Percentiles rank a stretch among this genome's conserved stretches.
phyloP scores from a whole-genome alignment of 768 basidiomycete genomes.

The Hydnum rufescens region DNA sequence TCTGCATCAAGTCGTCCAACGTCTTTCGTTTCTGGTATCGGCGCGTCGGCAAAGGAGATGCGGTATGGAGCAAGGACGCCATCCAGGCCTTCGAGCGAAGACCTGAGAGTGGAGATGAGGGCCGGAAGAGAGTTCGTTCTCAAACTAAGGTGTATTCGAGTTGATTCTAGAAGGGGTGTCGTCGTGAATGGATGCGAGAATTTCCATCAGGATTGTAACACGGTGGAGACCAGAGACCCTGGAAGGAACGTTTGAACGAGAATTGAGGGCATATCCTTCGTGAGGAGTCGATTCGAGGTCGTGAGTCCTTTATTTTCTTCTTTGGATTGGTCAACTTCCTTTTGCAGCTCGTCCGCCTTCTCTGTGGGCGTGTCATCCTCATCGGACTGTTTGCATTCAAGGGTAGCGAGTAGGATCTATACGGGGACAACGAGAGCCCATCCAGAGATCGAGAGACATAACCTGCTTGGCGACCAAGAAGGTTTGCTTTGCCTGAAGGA shows the following conservation, averaged over 20 bases:
- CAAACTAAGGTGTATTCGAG: conserved; percentile 39
- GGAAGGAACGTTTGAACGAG: not conserved
- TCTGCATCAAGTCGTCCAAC: conserved; percentile 47
- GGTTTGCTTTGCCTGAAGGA: conserved; percentile 69
- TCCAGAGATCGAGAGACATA: too few species aligned
- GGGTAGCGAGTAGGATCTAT: not conserved
- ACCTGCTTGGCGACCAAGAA: conserved; percentile 66
- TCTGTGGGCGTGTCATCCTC: conserved; percentile 44
- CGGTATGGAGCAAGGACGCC: conserved; percentile 44
- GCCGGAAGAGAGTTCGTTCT: conserved; percentile 46
- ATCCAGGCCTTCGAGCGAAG: conserved; percentile 30
- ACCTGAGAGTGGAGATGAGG: conserved; percentile 16
- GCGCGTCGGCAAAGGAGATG: conserved; percentile 26
- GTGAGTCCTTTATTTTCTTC: conserved; percentile 39
- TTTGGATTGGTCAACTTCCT: conserved; percentile 33
- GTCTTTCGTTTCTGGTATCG: conserved; percentile 51
- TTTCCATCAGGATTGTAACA: too few species aligned
- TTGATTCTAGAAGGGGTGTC: conserved; percentile 45
- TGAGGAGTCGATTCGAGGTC: conserved; percentile 10
- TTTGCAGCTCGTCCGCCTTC: conserved; percentile 39
- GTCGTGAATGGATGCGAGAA: too few species aligned
- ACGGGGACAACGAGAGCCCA: not conserved
- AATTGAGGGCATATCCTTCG: conserved; percentile 7
- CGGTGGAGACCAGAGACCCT: not conserved
- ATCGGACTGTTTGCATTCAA: conserved; percentile 29